Conservation (phyloP, 441 rosid genomes). For the Adansonia grandidieri region DNA sequence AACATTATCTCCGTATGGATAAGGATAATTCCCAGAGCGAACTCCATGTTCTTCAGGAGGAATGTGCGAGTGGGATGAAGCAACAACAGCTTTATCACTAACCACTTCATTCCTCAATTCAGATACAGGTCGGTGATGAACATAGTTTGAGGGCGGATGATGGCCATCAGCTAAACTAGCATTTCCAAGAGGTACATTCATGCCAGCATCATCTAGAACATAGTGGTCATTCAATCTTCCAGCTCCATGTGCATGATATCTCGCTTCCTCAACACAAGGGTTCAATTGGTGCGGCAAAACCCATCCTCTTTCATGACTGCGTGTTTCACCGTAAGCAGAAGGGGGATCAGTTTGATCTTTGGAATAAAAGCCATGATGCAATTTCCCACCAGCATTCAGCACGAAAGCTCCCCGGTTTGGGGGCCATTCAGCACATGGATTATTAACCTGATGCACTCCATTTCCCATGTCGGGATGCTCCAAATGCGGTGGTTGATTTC, state of each 20-base stretch:
- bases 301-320: conserved; percentile 82
- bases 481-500: conserved; percentile 60
- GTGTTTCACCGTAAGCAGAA: conserved; percentile 54
- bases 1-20: conserved; percentile 62
- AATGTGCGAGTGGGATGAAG: conserved; percentile 45
- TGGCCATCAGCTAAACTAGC: conserved; percentile 54
- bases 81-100: conserved; percentile 60
- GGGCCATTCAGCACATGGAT: conserved; percentile 60
- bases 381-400: conserved; percentile 61
- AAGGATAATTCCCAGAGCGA: conserved; percentile 63
- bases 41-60: conserved; percentile 59
- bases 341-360: conserved; percentile 59
- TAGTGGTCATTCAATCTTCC: conserved; percentile 75
- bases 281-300: conserved; percentile 63
- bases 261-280: conserved; percentile 65
- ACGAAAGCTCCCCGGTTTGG: conserved; percentile 59
- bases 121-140: conserved; percentile 60
- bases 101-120: conserved; percentile 66
- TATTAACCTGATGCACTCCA: conserved; percentile 52
- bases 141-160: conserved; percentile 48
- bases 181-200: conserved; percentile 65
- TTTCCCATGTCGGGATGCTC: conserved; percentile 70
- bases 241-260: conserved; percentile 59
- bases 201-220: conserved; percentile 60
- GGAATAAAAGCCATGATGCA: conserved; percentile 53